Conservation (phyloP, 2,329 filamentous ascomycete genomes). For the Aspergillus ochraceoroseus region DNA sequence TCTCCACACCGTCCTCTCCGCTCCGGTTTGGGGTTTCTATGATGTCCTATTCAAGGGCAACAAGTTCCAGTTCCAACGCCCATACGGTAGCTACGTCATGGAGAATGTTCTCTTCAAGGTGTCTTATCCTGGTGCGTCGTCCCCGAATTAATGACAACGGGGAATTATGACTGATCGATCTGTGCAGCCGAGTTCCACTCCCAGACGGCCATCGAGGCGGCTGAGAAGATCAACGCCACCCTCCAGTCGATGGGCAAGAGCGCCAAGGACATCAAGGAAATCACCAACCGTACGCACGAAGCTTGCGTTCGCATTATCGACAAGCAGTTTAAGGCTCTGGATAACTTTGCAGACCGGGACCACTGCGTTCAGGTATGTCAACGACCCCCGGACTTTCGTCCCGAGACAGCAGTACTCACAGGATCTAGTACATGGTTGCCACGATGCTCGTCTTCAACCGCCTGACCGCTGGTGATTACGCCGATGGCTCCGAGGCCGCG, state of each 20-base stretch:
- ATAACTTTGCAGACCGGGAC: constrained; percentile 99
- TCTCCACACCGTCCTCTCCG: constrained; percentile 85
- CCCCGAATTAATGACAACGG: too few relatives aligned
- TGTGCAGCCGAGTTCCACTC: constrained; percentile 85
- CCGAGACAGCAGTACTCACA: constrained; percentile 20
- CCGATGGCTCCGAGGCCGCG: constrained; percentile 85
- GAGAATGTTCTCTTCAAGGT: constrained; percentile 99
- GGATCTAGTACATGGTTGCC: constrained; percentile 76
- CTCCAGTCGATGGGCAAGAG: constrained; percentile 82
- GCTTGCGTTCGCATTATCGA: constrained; percentile 98
- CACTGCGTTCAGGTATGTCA: constrained; percentile 81
- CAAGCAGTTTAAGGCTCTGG: constrained; percentile 99
- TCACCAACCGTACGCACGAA: constrained; percentile 95
- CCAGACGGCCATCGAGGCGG: constrained; percentile 94
- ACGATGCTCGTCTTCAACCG: constrained; percentile 95
- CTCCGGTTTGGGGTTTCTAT: constrained; percentile 96
- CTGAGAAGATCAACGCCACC: constrained; percentile 78
- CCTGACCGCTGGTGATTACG: constrained; percentile 88
- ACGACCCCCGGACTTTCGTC: neutral
- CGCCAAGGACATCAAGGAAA: constrained; percentile 84
- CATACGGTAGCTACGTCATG: constrained; percentile 98
- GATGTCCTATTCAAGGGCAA: constrained; percentile 96
- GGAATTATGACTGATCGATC: neutral
- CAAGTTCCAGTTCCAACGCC: constrained; percentile 91
- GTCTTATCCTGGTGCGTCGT: constrained; percentile 84